Base-by-base conservation (phyloP, 306 rosid species). In the Dicorynia guianensis region DNA sequence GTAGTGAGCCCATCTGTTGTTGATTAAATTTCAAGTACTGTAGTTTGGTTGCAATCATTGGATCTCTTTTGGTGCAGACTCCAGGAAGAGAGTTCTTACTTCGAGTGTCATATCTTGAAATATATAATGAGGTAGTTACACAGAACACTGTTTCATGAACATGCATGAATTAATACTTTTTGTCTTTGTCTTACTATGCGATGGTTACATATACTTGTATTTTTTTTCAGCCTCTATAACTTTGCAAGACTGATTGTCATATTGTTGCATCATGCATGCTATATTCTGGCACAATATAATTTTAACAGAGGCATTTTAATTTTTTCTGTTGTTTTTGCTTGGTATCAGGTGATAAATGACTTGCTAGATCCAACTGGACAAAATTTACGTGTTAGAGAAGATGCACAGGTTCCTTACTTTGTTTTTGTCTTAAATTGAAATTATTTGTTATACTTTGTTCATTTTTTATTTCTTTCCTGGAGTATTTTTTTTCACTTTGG, bases 361-460 rank as follows among this genome's bases (percentile, higher is more conserved):
- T 89, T 96, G 89, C 96, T 96, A 76, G 98, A 96, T 76, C 99
- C 99, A 84, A 96, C 99, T 13, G 97, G 98, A 76, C 98, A 93
- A 84, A 96, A 96, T 81, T 87, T 96, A 85, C 97, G 98, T 35
- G 98, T 96, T 71, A 84, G 99, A 77, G 99, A 96, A 92, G 99
- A 96, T 84, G 88, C 96, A 55, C 99, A 96, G 99, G 99, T 95
- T 74, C 77, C 60, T 79, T 49, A 56, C 47, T 57, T 69, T 75
- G 19, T 55, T 72, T 60, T 77, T 65, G 8, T 36, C 44, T 77
- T 42, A 5, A 25, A 67, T 63, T 53, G 50, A 20, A 63, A 39
- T 69, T 44, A 35, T 67, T 60, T 55, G 14, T 30, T 55, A 43
- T 76, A 71, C 12, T 40, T 56, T 8, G 53, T 36, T 61, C 18